These are phyloP conservation scores for Inosperma sp. DNA, from an alignment of 768 basidiomycete genomes.

Conservation along the genomic window DNA sequence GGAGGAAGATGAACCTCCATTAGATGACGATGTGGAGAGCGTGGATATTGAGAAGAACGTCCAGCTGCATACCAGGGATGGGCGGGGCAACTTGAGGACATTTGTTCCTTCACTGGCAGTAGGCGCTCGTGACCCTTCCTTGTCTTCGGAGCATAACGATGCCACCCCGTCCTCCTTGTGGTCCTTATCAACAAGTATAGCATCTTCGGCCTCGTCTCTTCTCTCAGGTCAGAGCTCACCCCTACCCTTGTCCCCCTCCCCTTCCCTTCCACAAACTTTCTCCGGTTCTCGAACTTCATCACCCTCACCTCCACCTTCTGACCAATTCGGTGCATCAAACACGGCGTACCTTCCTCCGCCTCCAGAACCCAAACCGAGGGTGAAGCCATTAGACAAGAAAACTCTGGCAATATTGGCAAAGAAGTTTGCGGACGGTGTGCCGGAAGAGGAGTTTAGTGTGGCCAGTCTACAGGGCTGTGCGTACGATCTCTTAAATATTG, in stretches of 20 bases:
- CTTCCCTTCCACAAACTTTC: slow-evolving; percentile 20
- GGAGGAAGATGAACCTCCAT: slow-evolving; percentile 36
- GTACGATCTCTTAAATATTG: slow-evolving; percentile 33
- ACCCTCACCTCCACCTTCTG: neutral
- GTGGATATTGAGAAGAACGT: slow-evolving; percentile 21
- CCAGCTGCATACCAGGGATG: slow-evolving; percentile 5
- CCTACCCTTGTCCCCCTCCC: slow-evolving; percentile 15
- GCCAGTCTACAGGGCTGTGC: slow-evolving; percentile 88
- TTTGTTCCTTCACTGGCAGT: neutral
- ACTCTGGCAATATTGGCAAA: slow-evolving; percentile 68
- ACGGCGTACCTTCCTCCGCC: slow-evolving; percentile 63
- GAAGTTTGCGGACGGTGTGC: slow-evolving; percentile 74
- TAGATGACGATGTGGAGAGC: slow-evolving; percentile 15
- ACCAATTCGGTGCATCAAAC: slow-evolving; percentile 51
- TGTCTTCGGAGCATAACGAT: slow-evolving; percentile 3
- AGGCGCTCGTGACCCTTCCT: slow-evolving; percentile 1
- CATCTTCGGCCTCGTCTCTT: slow-evolving; percentile 43
- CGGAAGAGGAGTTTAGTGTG: slow-evolving; percentile 83
- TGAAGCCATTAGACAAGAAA: slow-evolving; percentile 58
- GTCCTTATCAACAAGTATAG: slow-evolving; percentile 35
- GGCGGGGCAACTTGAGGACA: neutral
- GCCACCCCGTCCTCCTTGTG: slow-evolving; percentile 30
- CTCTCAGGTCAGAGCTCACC: slow-evolving; percentile 20
- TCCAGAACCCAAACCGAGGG: slow-evolving; percentile 51
- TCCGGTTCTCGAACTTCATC: slow-evolving; percentile 13